These are phyloP conservation scores for Penicillium silybi DNA, from an alignment of 495 filamentous ascomycete genomes.

Conservation along the genomic window DNA sequence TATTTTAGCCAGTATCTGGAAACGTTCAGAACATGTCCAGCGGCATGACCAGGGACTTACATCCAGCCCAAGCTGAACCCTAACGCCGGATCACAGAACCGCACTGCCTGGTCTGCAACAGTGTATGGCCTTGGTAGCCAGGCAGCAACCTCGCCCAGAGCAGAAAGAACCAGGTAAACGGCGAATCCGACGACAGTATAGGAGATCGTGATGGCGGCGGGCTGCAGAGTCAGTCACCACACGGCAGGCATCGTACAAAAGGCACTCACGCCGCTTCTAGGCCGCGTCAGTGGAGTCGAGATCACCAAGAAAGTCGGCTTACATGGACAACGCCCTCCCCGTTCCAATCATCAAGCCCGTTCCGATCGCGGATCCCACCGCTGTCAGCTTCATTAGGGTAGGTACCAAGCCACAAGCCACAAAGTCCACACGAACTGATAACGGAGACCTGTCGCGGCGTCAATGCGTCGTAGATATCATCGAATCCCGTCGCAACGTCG, in stretches of 20 bases:
- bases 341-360: conserved; percentile 64
- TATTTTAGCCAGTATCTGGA: conserved; percentile 56
- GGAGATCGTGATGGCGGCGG: conserved; percentile 59
- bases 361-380: conserved; percentile 80
- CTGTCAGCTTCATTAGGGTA: conserved; percentile 29
- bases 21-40: not conserved
- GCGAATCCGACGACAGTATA: conserved; percentile 57
- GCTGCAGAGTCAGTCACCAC: conserved; percentile 27
- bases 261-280: conserved; percentile 33
- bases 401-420: not conserved
- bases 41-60: conserved; percentile 17
- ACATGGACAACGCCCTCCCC: conserved; percentile 58
- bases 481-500: conserved; percentile 12
- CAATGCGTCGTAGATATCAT: conserved; percentile 54
- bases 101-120: conserved; percentile 57
- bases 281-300: not conserved
- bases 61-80: conserved; percentile 60
- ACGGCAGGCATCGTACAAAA: not conserved
- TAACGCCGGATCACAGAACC: conserved; percentile 59
- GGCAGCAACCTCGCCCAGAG: conserved; percentile 61
- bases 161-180: conserved; percentile 58
- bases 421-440: conserved; percentile 46
- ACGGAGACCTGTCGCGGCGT: conserved; percentile 68
- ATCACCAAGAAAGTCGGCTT: conserved; percentile 39
- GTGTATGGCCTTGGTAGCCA: conserved; percentile 54